Evolutionary conservation across 2,329 filamentous ascomycete genomes (phyloP).

Genomic region (Fusarium bulbicola): DNA sequence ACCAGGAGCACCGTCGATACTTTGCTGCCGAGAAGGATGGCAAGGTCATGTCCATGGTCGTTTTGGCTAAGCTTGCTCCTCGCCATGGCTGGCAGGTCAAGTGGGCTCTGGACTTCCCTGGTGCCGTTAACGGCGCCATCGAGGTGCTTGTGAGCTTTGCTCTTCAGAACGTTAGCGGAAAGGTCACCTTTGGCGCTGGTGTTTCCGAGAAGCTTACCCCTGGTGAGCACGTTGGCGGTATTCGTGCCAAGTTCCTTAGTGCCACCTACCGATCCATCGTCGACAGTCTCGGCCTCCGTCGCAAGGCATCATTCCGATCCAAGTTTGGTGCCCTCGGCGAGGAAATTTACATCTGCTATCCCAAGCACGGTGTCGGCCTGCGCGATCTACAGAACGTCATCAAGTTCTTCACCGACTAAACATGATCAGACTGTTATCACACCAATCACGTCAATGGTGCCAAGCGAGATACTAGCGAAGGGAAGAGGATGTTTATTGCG

Average conservation of each 20-base stretch:
- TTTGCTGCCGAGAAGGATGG: conserved; percentile 82
- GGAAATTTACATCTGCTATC: conserved; percentile 89
- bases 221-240: conserved; percentile 82
- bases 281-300: conserved; percentile 81
- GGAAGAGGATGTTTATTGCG: background rate
- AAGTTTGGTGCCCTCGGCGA: conserved; percentile 90
- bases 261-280: conserved; percentile 85
- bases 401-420: conserved; percentile 85
- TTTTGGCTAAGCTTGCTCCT: conserved; percentile 82
- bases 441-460: background rate
- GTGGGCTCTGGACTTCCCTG: conserved; percentile 94
- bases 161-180: conserved; percentile 60
- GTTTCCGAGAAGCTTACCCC: conserved; percentile 78
- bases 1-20: conserved; percentile 84
- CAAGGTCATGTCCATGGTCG: conserved; percentile 78
- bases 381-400: conserved; percentile 86
- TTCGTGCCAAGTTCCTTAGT: conserved; percentile 82
- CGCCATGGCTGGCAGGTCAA: conserved; percentile 92
- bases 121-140: conserved; percentile 85
- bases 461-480: conserved; percentile 3
- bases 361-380: conserved; percentile 83
- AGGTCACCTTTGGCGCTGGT: conserved; percentile 88
- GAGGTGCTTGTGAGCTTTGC: conserved; percentile 82
- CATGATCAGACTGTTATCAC: background rate
- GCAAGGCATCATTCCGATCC: conserved; percentile 89